phyloP scores from a whole-genome alignment of 805 yeast species.

The Kregervanrija pseudodelftensis region DNA sequence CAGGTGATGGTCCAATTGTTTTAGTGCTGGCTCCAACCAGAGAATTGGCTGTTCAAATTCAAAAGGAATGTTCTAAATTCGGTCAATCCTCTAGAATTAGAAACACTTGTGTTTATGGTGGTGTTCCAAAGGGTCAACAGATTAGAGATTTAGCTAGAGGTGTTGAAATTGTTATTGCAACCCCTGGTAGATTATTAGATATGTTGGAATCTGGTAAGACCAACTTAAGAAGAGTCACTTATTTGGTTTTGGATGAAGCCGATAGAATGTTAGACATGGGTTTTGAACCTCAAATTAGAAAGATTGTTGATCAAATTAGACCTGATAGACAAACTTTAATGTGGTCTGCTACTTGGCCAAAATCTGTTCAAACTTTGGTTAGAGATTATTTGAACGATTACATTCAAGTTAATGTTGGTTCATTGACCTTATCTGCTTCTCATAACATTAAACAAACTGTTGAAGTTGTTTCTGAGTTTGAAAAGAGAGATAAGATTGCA shows the following conservation, averaged over 20 bases:
- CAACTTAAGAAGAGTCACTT: constrained; percentile 91
- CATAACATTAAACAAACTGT: constrained; percentile 92
- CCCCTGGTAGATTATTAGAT: constrained; percentile 98
- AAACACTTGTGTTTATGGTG: constrained; percentile 98
- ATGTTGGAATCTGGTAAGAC: constrained; percentile 95
- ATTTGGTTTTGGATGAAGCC: constrained; percentile 96
- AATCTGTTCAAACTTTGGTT: constrained; percentile 90
- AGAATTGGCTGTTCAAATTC: constrained; percentile 97
- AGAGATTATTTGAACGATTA: constrained; percentile 87
- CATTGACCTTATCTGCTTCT: constrained; percentile 91
- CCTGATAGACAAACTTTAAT: constrained; percentile 98
- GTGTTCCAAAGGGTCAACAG: constrained; percentile 98
- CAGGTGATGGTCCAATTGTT: constrained; percentile 97
- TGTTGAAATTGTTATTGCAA: constrained; percentile 92
- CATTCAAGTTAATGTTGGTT: constrained; percentile 95
- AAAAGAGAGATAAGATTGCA: constrained; percentile 85
- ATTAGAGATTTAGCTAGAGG: constrained; percentile 94
- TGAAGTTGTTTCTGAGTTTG: constrained; percentile 86
- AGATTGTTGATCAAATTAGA: constrained; percentile 91
- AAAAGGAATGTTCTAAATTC: constrained; percentile 90
- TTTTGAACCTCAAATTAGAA: constrained; percentile 98
- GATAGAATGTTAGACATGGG: constrained; percentile 99
- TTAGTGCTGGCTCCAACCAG: constrained; percentile 96
- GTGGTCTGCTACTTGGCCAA: constrained; percentile 99
- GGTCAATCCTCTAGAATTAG: constrained; percentile 88